Percentiles rank a stretch among this genome's conserved stretches.
Evolutionary conservation across 257 asterid species (phyloP).

Genomic region (Marsdenia floribunda): DNA sequence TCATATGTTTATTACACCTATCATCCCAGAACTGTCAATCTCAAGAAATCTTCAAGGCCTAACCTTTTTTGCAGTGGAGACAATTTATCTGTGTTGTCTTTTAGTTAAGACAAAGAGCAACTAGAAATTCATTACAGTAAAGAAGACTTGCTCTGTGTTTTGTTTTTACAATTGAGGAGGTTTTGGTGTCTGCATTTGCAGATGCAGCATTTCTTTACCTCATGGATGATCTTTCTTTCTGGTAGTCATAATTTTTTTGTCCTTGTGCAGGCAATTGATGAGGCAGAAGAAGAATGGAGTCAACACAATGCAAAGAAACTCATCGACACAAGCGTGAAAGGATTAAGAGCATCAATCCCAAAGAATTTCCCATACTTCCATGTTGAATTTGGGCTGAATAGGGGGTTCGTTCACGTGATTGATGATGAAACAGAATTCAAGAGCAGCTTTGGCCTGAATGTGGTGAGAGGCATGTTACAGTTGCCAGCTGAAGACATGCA

Average conservation of each 20-base stretch:
- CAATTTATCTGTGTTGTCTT: not conserved
- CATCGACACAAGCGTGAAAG: constrained; percentile 84
- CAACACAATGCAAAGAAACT: constrained; percentile 95
- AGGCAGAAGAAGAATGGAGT: constrained; percentile 98
- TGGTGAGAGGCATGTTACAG: constrained; percentile 70
- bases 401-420: constrained; percentile 91
- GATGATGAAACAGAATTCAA: constrained; percentile 70
- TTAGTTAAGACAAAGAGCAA: not conserved
- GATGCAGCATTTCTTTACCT: not conserved
- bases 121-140: not conserved
- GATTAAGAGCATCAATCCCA: constrained; percentile 80
- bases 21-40: not conserved
- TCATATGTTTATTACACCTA: not conserved
- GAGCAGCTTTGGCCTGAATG: constrained; percentile 78
- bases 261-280: constrained; percentile 73
- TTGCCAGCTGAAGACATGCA: constrained; percentile 93
- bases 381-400: constrained; percentile 80
- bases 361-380: constrained; percentile 90
- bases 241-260: not conserved
- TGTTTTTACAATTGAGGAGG: not conserved
- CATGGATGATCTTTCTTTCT: not conserved
- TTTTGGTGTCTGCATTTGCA: not conserved
- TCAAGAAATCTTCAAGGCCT: not conserved
- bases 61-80: not conserved
- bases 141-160: not conserved